Percentiles rank a stretch among this genome's conserved stretches.
phyloP scores from a whole-genome alignment of 2,329 filamentous ascomycete species.

The Colletotrichum gloeosporioides region DNA sequence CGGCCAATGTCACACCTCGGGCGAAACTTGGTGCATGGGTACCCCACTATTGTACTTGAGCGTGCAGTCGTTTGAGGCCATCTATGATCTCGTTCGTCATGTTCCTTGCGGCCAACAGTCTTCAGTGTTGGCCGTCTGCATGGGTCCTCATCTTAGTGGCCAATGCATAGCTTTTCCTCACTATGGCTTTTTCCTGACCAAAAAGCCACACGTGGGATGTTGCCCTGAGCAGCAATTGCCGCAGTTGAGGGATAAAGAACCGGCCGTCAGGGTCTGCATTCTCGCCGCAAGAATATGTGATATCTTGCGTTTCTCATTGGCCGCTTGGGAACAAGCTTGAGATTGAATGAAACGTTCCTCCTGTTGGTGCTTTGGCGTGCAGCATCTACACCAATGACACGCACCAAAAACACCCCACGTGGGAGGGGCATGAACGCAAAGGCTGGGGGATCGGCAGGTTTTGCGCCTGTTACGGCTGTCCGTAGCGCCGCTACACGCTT shows the following conservation, averaged over 20 bases:
- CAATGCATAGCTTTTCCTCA: too few species aligned
- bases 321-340: background rate
- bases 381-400: background rate
- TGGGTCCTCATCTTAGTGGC: background rate
- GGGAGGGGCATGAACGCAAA: background rate
- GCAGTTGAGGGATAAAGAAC: background rate
- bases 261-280: background rate
- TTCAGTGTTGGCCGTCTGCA: background rate
- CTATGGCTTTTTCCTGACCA: background rate
- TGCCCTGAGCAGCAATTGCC: background rate
- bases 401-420: background rate
- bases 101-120: background rate
- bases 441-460: background rate
- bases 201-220: background rate
- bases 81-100: background rate
- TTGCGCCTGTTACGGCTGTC: background rate
- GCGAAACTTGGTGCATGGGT: background rate
- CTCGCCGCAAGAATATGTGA: background rate
- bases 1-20: background rate
- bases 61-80: background rate
- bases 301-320: background rate
- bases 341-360: constrained; percentile 7
- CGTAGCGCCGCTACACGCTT: background rate
- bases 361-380: background rate
- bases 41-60: background rate